Base-by-base conservation (phyloP, 768 basidiomycete genomes). In the Lentinula raphanica region DNA sequence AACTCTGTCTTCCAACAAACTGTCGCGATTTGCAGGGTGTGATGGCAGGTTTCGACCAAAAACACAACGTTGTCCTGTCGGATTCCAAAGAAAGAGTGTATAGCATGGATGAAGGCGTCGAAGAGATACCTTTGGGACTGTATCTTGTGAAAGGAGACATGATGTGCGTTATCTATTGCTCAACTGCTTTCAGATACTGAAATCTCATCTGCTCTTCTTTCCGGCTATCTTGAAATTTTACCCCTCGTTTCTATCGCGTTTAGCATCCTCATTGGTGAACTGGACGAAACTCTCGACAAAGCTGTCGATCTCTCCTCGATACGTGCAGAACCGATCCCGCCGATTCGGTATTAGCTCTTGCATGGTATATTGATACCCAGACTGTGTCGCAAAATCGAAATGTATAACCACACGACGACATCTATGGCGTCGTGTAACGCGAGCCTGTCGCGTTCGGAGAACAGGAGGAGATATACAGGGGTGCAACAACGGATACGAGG, bases 101-200 rank as follows among this genome's bases (percentile, higher is more conserved):
- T 71, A 91, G 88, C 67, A 73, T 83, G 54, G 97, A 99, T 15
- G 91, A 92, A 66, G 90, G 90, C 39, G 94, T 97, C 27, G 92
- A 98, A 72, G 94, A 98, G 78, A 86, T 94, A 9, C 90, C 93
- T 0, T 78, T 98, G 25, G 97, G 97, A 0, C 78, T 98, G 45
- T 98, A 99, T 72, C 86, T 99, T 67, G 94, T 99, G 68, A 94
- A 98, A 66, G 97, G 97, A 2, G 97, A 99, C 69, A 94, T 94
- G 81, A 94, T 96, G 97, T 98, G 66, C 71, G 93, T 84, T 42
- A 35, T 51, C 42, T 4, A n/a, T 25, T 59, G 9, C 53, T 42
- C 8, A 23, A 42, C 8, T 40, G 19, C 39, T n/a, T n/a, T 3
- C 39, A 42, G n/a, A 21, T 7, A 1, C 40, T 42, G 40, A 44